Evolutionary conservation across 139 green algal genomes (phyloP).

Genomic region (Spirogloea muscicola): DNA sequence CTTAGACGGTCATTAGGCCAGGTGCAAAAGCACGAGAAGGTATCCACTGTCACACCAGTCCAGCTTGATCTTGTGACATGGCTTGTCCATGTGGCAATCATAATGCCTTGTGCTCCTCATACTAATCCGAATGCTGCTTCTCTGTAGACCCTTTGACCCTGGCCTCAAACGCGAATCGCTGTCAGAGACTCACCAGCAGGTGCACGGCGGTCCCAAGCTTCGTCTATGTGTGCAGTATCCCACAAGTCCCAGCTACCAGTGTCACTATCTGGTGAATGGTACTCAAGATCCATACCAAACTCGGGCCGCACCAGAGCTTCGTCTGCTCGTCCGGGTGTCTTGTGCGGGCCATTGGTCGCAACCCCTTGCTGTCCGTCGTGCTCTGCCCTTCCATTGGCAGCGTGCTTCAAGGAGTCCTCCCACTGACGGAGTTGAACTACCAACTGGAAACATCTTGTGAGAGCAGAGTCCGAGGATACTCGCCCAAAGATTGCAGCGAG

Average conservation of each 20-base stretch:
- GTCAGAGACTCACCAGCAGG: not conserved
- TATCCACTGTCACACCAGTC: no score
- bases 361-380: not conserved
- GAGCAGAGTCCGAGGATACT: slow-evolving; percentile 18
- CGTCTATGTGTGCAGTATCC: not conserved
- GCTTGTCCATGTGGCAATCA: not conserved
- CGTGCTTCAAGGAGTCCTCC: slow-evolving; percentile 15
- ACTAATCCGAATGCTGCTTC: not conserved
- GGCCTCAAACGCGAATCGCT: not conserved
- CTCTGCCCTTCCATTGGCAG: not conserved
- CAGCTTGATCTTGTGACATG: no score
- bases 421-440: slow-evolving; percentile 10
- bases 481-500: slow-evolving; percentile 8
- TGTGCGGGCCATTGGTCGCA: not conserved
- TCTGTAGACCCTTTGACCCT: not conserved
- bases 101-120: not conserved
- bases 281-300: slow-evolving; percentile 19
- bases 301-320: slow-evolving; percentile 1
- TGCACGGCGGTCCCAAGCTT: not conserved
- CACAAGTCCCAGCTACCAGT: not conserved
- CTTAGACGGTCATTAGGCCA: no score
- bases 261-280: not conserved
- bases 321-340: not conserved
- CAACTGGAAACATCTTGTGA: slow-evolving; percentile 7
- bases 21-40: no score